Evolutionary conservation across 1,284 basidiomycete genomes (phyloP).

Genomic region (Hypsizygus ulmarius): DNA sequence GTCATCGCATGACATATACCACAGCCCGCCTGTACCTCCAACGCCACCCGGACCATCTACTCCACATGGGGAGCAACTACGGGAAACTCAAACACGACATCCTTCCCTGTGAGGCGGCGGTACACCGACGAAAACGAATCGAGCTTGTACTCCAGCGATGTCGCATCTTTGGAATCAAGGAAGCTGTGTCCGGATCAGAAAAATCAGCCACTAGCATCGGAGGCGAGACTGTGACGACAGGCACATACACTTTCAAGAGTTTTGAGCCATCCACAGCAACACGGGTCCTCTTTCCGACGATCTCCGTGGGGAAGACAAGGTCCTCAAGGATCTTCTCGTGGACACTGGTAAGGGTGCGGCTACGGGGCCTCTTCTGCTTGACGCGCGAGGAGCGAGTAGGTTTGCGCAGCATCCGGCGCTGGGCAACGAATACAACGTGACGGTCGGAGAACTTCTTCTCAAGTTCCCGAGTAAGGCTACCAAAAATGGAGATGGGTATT

Average conservation of each 20-base stretch:
- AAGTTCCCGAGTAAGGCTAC: slow-evolving; percentile 94
- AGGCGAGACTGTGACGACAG: slow-evolving; percentile 3
- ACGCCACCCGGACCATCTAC: slow-evolving; percentile 15
- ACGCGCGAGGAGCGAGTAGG: slow-evolving; percentile 91
- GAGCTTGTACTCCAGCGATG: slow-evolving; percentile 99
- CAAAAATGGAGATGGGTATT: slow-evolving; percentile 14
- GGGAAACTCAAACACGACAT: slow-evolving; percentile 89
- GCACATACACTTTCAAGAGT: slow-evolving; percentile 89
- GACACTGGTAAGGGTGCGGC: slow-evolving; percentile 95
- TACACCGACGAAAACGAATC: slow-evolving; percentile 96
- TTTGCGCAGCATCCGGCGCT: slow-evolving; percentile 98
- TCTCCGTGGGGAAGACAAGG: slow-evolving; percentile 98
- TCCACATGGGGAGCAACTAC: slow-evolving; percentile 55
- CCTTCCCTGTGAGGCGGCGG: slow-evolving; percentile 92
- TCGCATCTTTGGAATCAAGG: slow-evolving; percentile 98
- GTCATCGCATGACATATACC: slow-evolving; percentile 15
- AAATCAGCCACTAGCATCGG: slow-evolving; percentile 9
- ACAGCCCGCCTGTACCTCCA: neutral
- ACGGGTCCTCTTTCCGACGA: slow-evolving; percentile 97
- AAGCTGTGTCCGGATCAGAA: slow-evolving; percentile 53
- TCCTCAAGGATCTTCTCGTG: slow-evolving; percentile 99
- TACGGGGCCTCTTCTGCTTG: slow-evolving; percentile 95
- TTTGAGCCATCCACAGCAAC: slow-evolving; percentile 89
- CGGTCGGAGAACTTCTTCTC: slow-evolving; percentile 99
- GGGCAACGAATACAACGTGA: slow-evolving; percentile 98